Base-by-base conservation (phyloP, 345 rosid species). In the Rhizophora mangle region DNA sequence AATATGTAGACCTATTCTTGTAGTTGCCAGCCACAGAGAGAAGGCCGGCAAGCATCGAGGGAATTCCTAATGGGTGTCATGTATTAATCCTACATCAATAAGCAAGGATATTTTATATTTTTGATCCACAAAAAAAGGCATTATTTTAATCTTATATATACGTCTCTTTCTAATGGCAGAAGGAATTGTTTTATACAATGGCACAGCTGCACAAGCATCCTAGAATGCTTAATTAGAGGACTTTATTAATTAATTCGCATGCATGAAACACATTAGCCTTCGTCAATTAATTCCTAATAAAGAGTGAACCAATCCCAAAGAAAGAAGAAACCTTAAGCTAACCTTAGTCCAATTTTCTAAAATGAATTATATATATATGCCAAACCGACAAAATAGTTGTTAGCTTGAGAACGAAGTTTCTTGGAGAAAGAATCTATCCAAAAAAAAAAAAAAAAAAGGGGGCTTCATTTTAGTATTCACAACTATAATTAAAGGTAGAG, bases 101-200 rank as follows among this genome's bases (percentile, higher is more conserved):
- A 7, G 61, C 55, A 36, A 22, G 16, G 37, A 18, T 15, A 67
- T 22, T 21, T 55, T 32, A 54, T 21, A 6, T 54, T 2, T 66
- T 34, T 55, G 53, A 37, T 55, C 62, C 34, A 34, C 62, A 67
- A 55, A 67, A 67, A 22, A 34, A 36, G 16, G 34, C 1, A 8
- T 16, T 13, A 26, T 36, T 46, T 67, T 62, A 70, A 77, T 74
- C 74, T 81, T 68, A 26, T n/a, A 24, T 55, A 61, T 49, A 74
- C 68, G 69, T 67, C 64, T 43, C 21, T 58, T 58, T 55, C 61
- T 63, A 64, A 29, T 61, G 43, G 1, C 0, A 30, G 34, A 8
- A 22, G 34, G 39, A 60, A 16, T 6, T 19, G 61, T 10, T 52
- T 49, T 21, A 22, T 3, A 52, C 10, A 10, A 31, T 60, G 51